Conservation (phyloP, 805 yeast genomes). For the Ogataea chonburiensis region DNA sequence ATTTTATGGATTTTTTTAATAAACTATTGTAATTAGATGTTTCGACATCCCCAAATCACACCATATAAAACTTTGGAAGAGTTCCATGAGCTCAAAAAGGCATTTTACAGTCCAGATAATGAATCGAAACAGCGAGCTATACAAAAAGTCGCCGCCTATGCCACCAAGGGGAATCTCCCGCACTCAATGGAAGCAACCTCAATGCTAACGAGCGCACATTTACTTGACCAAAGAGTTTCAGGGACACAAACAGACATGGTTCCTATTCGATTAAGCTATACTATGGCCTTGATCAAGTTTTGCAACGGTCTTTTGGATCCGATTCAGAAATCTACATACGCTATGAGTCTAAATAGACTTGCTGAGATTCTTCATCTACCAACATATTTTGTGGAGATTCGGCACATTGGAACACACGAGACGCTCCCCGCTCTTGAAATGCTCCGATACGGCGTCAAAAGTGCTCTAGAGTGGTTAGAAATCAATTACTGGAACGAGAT, state of each 20-base stretch:
- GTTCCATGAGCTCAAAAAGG: slow-evolving; percentile 42
- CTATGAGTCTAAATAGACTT: slow-evolving; percentile 72
- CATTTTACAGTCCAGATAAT: slow-evolving; percentile 43
- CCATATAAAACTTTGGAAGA: slow-evolving; percentile 43
- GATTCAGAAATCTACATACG: slow-evolving; percentile 72
- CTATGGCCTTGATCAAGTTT: slow-evolving; percentile 77
- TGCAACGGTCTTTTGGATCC: slow-evolving; percentile 93
- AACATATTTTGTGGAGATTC: slow-evolving; percentile 77
- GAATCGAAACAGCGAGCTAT: slow-evolving; percentile 44
- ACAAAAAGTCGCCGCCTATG: slow-evolving; percentile 50
- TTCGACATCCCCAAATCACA: slow-evolving; percentile 32
- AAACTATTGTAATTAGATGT: too few species aligned
- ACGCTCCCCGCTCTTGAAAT: slow-evolving; percentile 67
- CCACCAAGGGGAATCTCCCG: slow-evolving; percentile 63
- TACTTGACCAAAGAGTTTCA: slow-evolving; percentile 39
- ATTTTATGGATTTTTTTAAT: background rate
- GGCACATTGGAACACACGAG: slow-evolving; percentile 93
- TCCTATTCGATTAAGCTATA: slow-evolving; percentile 51
- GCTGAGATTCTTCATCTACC: slow-evolving; percentile 74
- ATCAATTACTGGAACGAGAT: slow-evolving; percentile 66
- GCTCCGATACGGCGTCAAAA: slow-evolving; percentile 55
- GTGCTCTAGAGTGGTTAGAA: slow-evolving; percentile 75
- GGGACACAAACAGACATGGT: slow-evolving; percentile 29
- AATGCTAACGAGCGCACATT: slow-evolving; percentile 48
- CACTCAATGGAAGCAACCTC: slow-evolving; percentile 72